A percentile compares a stretch with the other conserved stretches of the same genome.
Evolutionary conservation across 176 grass and related monocot species (phyloP).

Genomic region (Raddia guianensis): DNA sequence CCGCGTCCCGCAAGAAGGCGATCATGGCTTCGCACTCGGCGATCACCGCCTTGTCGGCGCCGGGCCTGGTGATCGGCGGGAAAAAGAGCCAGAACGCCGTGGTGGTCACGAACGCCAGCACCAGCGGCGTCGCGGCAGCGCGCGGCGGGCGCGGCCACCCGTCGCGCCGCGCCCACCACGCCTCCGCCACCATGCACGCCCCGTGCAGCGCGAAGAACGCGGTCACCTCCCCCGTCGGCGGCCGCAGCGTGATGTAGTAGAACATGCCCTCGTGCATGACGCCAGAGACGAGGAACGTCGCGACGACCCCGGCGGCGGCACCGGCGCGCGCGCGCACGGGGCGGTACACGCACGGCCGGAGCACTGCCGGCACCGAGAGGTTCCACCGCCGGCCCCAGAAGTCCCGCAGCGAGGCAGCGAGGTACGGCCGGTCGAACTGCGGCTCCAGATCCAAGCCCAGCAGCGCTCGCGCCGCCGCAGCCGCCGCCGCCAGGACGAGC

Average conservation of each 20-base stretch:
- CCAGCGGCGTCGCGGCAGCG: slow-evolving; percentile 26
- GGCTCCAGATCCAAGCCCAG: slow-evolving; percentile 57
- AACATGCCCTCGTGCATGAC: slow-evolving; percentile 77
- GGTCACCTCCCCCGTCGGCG: slow-evolving; percentile 56
- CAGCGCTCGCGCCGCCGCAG: slow-evolving; percentile 34
- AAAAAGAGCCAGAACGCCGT: slow-evolving; percentile 73
- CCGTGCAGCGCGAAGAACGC: slow-evolving; percentile 74
- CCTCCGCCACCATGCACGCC: slow-evolving; percentile 53
- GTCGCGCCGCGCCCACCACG: slow-evolving; percentile 37
- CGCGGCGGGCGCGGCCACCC: slow-evolving; percentile 47
- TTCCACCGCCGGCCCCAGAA: slow-evolving; percentile 87
- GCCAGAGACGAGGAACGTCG: slow-evolving; percentile 62
- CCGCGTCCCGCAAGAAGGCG: slow-evolving; percentile 30
- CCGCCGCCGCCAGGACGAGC: slow-evolving; percentile 47
- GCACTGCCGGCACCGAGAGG: slow-evolving; percentile 57
- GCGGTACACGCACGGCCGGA: slow-evolving; percentile 58
- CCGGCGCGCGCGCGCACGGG: slow-evolving; percentile 56
- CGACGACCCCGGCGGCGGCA: slow-evolving; percentile 37
- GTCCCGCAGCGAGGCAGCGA: slow-evolving; percentile 51
- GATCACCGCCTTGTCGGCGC: slow-evolving; percentile 41
- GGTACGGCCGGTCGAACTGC: slow-evolving; percentile 71
- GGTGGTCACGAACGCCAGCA: slow-evolving; percentile 41
- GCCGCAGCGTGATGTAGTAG: slow-evolving; percentile 59
- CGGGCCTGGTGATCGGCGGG: slow-evolving; percentile 52
- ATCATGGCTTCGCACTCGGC: slow-evolving; percentile 55